A percentile compares a stretch with the other conserved stretches of the same genome.
Evolutionary conservation across 2,329 filamentous ascomycete genomes (phyloP).

Genomic region (Fusarium sp.): DNA sequence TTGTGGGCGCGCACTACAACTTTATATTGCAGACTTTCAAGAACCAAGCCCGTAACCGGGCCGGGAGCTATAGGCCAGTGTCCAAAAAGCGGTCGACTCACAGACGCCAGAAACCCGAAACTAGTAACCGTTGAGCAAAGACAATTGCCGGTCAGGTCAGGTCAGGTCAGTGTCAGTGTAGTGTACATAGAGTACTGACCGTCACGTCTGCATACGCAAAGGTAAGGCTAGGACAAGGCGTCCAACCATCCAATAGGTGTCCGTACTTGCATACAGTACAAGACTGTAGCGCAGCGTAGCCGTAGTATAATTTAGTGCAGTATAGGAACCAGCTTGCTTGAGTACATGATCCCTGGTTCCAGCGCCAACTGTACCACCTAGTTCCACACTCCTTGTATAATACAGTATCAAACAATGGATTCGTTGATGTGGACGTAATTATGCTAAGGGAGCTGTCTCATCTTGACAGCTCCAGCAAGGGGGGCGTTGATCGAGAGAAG

Average conservation of each 20-base stretch:
- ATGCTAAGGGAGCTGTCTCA: constrained; percentile 47
- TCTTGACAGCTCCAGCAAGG: constrained; percentile 40
- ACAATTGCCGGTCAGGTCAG: constrained; percentile 31
- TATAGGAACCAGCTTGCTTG: constrained; percentile 11
- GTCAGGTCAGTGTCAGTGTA: constrained; percentile 10
- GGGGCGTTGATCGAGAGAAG: constrained; percentile 22
- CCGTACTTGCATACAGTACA: constrained; percentile 13
- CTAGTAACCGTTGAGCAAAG: constrained; percentile 39
- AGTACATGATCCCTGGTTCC: constrained; percentile 9
- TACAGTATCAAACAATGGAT: constrained; percentile 17
- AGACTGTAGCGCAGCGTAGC: constrained; percentile 14
- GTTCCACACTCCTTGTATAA: constrained; percentile 25
- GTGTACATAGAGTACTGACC: constrained; percentile 35
- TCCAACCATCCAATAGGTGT: constrained; percentile 18
- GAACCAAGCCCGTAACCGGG: constrained; percentile 34
- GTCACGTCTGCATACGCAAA: constrained; percentile 20
- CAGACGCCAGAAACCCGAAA: constrained; percentile 38
- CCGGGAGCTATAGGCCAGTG: constrained; percentile 39
- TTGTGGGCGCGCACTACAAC: constrained; percentile 30
- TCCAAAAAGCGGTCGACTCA: constrained; percentile 46
- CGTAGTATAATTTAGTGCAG: constrained; percentile 5
- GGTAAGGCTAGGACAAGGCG: constrained; percentile 41
- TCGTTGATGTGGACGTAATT: constrained; percentile 45
- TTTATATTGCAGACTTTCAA: constrained; percentile 44
- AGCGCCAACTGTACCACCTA: constrained; percentile 6